A percentile compares a stretch with the other conserved stretches of the same genome.
phyloP scores from a whole-genome alignment of 495 filamentous ascomycete species.

The Glarea lozoyensis region DNA sequence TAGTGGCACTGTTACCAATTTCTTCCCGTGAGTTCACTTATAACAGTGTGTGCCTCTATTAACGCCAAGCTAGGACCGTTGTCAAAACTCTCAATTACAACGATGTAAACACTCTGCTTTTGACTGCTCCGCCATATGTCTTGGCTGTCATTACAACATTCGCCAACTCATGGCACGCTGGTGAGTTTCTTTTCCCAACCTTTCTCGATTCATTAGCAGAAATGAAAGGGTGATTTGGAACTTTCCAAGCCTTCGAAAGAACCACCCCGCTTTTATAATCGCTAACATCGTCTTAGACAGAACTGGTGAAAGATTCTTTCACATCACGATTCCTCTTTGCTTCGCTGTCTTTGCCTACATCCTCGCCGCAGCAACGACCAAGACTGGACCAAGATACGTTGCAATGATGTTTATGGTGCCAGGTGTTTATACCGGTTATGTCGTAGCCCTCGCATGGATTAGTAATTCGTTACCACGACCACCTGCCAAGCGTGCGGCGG shows the following conservation, averaged over 20 bases:
- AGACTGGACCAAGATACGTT: slow-evolving; percentile 59
- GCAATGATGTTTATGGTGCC: slow-evolving; percentile 80
- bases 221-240: too few relatives aligned
- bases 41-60: neutral
- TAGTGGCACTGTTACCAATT: slow-evolving; percentile 71
- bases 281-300: slow-evolving; percentile 38
- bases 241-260: too few relatives aligned
- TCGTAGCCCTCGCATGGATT: slow-evolving; percentile 72
- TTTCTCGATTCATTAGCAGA: neutral
- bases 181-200: neutral
- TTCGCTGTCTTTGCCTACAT: slow-evolving; percentile 68
- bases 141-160: slow-evolving; percentile 63
- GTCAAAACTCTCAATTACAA: slow-evolving; percentile 63
- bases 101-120: slow-evolving; percentile 60
- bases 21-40: slow-evolving; percentile 52
- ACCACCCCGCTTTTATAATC: too few relatives aligned
- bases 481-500: slow-evolving; percentile 74
- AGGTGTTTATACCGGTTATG: slow-evolving; percentile 57
- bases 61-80: slow-evolving; percentile 37
- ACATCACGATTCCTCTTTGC: slow-evolving; percentile 59
- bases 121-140: slow-evolving; percentile 70
- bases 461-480: slow-evolving; percentile 74
- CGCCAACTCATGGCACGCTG: slow-evolving; percentile 65
- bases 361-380: slow-evolving; percentile 59
- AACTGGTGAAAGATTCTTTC: slow-evolving; percentile 71